Evolutionary conservation across 1,139 yeast species (phyloP).

Genomic region (Meyerozyma elateridarum): DNA sequence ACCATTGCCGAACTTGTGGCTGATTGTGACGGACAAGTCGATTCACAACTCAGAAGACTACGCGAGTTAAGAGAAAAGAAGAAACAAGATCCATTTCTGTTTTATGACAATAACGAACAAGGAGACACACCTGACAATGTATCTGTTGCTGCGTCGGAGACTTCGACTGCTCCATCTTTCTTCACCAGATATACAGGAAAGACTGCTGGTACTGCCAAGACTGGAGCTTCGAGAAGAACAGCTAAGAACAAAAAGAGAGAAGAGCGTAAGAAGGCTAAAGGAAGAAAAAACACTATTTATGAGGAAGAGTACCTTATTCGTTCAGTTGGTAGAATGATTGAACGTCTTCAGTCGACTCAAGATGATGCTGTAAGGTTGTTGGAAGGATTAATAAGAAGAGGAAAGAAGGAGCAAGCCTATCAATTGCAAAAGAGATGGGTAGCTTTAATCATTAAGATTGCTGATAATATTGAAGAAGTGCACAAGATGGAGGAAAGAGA

Average conservation of each 20-base stretch:
- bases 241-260: slow-evolving; percentile 90
- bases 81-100: slow-evolving; percentile 76
- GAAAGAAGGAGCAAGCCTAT: slow-evolving; percentile 73
- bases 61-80: slow-evolving; percentile 84
- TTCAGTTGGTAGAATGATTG: slow-evolving; percentile 84
- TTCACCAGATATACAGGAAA: slow-evolving; percentile 95
- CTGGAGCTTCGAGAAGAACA: slow-evolving; percentile 91
- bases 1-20: slow-evolving; percentile 81
- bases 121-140: slow-evolving; percentile 56
- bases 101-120: slow-evolving; percentile 64
- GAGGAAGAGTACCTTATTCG: slow-evolving; percentile 92
- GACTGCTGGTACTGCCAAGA: slow-evolving; percentile 91
- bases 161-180: slow-evolving; percentile 88
- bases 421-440: slow-evolving; percentile 70
- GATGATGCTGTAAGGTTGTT: slow-evolving; percentile 70
- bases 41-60: slow-evolving; percentile 76
- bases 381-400: slow-evolving; percentile 71
- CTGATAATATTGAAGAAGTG: slow-evolving; percentile 63
- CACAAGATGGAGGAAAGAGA: slow-evolving; percentile 78
- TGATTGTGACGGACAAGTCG: slow-evolving; percentile 83
- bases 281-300: slow-evolving; percentile 94
- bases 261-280: slow-evolving; percentile 93
- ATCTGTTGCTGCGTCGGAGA: slow-evolving; percentile 90
- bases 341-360: slow-evolving; percentile 70
- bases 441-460: slow-evolving; percentile 51